Evolutionary conservation across 1,284 basidiomycete genomes (phyloP), one percentile per base, ranked within the genome.

Genomic region (Stygiomarasmius scandens): DNA sequence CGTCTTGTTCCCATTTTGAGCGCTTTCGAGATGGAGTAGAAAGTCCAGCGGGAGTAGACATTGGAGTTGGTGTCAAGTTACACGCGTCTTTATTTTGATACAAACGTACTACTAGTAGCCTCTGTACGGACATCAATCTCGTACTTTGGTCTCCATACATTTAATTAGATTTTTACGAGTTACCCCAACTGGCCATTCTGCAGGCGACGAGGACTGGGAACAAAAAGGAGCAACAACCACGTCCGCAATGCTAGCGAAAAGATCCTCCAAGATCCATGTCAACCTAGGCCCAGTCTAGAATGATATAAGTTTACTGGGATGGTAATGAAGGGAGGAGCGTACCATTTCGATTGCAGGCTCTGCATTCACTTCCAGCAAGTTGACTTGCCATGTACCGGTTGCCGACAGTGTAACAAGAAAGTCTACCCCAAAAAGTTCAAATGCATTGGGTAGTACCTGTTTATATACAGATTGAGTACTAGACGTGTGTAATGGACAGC

Each of bases 351-450:
- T 98, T 55, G 98, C 96, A 2, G 96, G 96, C 64, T 97, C 96
- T 20, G 96, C 89, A 70, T 98, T 98, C 67, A 97, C 81, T 71
- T 98, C 96, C 25, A 98, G 80, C 2, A 98, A 75, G 58, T 90
- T 89, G 2, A 94, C 87, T 61, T 84, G 81, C 57, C 92, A 83
- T 11, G 64, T 58, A 1, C 58, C 38, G 14, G 61, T 34, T 23
- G 58, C 27, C 10, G 22, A 56, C 9, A 43, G 62, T 5, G 86
- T 85, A 27, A 98, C 83, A 14, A 99, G 75, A 61, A 99, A 89
- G 70, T 99, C 96, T 10, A 94, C 84, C 0, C 96, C 96, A 68
- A 91, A 98, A 11, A 99, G 84, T 71, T 99, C 97, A 67, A 98
- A 99, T 0, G 93, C 93, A 67, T 98, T 98, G 0, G 93, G 91